These are phyloP conservation scores for Podospora didyma DNA, from an alignment of 495 filamentous ascomycete species.

Conservation along the genomic window DNA sequence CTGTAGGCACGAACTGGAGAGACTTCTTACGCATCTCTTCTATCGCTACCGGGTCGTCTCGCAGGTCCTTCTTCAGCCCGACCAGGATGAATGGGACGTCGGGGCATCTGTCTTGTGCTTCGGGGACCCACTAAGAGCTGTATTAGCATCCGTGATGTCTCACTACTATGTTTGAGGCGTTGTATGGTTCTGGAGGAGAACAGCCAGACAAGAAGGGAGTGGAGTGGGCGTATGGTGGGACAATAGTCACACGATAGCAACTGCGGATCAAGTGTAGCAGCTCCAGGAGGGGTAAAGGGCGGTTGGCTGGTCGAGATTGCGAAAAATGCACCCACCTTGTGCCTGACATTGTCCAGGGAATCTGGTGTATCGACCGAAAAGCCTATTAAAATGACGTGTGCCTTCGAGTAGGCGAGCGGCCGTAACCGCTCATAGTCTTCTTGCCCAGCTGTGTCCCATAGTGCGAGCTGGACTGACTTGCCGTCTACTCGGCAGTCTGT, in stretches of 20 bases:
- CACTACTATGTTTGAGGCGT: neutral
- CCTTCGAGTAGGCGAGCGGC: slow-evolving; percentile 93
- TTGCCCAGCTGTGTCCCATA: slow-evolving; percentile 99
- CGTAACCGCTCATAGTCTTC: slow-evolving; percentile 97
- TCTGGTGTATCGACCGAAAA: slow-evolving; percentile 95
- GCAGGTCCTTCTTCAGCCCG: slow-evolving; percentile 95
- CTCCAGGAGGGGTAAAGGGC: neutral
- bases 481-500: slow-evolving; percentile 98
- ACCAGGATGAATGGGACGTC: slow-evolving; percentile 94
- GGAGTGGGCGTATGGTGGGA: slow-evolving; percentile 4
- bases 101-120: slow-evolving; percentile 92
- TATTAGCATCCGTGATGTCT: neutral
- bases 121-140: slow-evolving; percentile 77
- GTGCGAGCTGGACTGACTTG: slow-evolving; percentile 92
- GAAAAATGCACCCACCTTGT: slow-evolving; percentile 64
- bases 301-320: neutral
- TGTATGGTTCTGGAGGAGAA: neutral
- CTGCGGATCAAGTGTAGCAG: neutral
- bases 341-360: slow-evolving; percentile 96
- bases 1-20: slow-evolving; percentile 74
- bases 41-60: slow-evolving; percentile 86
- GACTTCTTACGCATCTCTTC: slow-evolving; percentile 98
- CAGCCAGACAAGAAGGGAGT: neutral
- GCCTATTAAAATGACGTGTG: slow-evolving; percentile 94
- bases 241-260: slow-evolving; percentile 1